A percentile compares a stretch with the other conserved stretches of the same genome.
phyloP scores from a whole-genome alignment of 2,329 filamentous ascomycete genomes.

The Ascochyta pisi region DNA sequence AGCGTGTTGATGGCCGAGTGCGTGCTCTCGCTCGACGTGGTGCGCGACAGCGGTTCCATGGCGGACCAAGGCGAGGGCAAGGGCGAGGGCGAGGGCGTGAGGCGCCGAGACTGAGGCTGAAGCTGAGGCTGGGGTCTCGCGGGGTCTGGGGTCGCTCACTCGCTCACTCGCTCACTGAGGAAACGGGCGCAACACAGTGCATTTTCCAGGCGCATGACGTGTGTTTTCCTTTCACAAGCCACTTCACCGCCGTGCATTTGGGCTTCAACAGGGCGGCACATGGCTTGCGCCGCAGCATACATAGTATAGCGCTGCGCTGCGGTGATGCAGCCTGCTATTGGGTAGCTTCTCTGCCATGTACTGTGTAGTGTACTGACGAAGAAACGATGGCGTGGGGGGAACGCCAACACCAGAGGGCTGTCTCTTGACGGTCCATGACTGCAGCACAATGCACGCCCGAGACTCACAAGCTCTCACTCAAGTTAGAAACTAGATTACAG shows the following conservation, averaged over 20 bases:
- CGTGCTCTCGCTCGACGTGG: constrained; percentile 49
- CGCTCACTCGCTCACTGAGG: too few relatives aligned
- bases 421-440: too few relatives aligned
- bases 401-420: too few relatives aligned
- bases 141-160: neutral
- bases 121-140: too few relatives aligned
- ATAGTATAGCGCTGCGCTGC: neutral
- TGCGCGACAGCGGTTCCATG: constrained; percentile 46
- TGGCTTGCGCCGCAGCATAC: neutral
- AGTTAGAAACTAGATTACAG: too few relatives aligned
- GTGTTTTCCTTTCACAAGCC: neutral
- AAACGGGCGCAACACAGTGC: constrained; percentile 5
- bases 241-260: neutral
- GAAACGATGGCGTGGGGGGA: too few relatives aligned
- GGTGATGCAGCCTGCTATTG: constrained; percentile 1
- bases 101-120: neutral
- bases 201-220: constrained; percentile 27
- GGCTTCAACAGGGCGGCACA: constrained; percentile 5
- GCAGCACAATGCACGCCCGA: too few relatives aligned
- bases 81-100: too few relatives aligned
- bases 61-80: neutral
- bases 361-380: too few relatives aligned
- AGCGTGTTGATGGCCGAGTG: constrained; percentile 54
- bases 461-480: too few relatives aligned
- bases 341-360: neutral